A percentile compares a stretch with the other conserved stretches of the same genome.
Evolutionary conservation across 1,284 basidiomycete genomes (phyloP).

Genomic region (Ustilago xerochloae): DNA sequence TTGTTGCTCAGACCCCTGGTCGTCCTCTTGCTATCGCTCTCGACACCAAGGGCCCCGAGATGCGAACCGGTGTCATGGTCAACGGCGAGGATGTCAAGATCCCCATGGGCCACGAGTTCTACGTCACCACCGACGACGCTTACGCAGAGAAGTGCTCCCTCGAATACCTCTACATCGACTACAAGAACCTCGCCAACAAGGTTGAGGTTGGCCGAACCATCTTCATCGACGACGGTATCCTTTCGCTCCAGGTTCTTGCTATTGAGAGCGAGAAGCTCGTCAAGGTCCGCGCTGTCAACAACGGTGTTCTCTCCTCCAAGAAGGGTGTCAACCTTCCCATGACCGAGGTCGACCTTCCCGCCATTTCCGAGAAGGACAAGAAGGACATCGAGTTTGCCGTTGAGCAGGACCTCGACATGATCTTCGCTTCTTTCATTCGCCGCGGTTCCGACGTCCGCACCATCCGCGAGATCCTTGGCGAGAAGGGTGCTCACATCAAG

Average conservation of each 20-base stretch:
- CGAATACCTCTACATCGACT: slow-evolving; percentile 70
- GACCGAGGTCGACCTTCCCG: slow-evolving; percentile 96
- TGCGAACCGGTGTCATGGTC: slow-evolving; percentile 94
- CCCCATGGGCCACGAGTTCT: slow-evolving; percentile 92
- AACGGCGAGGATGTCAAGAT: slow-evolving; percentile 87
- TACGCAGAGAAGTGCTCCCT: slow-evolving; percentile 87
- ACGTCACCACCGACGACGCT: slow-evolving; percentile 84
- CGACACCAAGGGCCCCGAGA: slow-evolving; percentile 99
- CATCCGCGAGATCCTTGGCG: slow-evolving; percentile 66
- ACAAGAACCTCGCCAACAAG: slow-evolving; percentile 93
- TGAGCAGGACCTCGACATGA: slow-evolving; percentile 97
- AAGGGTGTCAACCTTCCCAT: slow-evolving; percentile 99
- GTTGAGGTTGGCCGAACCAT: slow-evolving; percentile 94
- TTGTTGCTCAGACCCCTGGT: slow-evolving; percentile 70
- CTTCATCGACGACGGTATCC: slow-evolving; percentile 96
- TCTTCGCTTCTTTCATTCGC: slow-evolving; percentile 68
- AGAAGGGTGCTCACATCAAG: slow-evolving; percentile 67
- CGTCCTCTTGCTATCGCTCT: slow-evolving; percentile 97
- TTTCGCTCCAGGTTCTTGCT: slow-evolving; percentile 89
- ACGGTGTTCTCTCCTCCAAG: slow-evolving; percentile 90
- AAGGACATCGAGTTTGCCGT: slow-evolving; percentile 94
- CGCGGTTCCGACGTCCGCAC: slow-evolving; percentile 61
- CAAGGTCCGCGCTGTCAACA: slow-evolving; percentile 88
- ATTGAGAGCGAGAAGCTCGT: slow-evolving; percentile 71
- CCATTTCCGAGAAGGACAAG: slow-evolving; percentile 92